Base-by-base conservation (phyloP, 202 grass and related monocot genomes). In the Panicum hallii region DNA sequence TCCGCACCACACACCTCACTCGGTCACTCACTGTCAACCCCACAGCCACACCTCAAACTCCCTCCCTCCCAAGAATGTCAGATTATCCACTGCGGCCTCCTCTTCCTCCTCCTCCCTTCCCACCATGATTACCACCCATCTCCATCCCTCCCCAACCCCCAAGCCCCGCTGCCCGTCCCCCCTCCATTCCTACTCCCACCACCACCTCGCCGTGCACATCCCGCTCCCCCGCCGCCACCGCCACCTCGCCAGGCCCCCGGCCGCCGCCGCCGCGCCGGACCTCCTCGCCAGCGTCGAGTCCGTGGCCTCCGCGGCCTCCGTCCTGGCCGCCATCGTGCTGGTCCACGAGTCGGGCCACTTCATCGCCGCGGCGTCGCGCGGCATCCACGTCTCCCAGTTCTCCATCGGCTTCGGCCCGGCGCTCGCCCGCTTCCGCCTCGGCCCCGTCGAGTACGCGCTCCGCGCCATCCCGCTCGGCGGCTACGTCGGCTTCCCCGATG, bases 401-500 rank as follows among this genome's bases (percentile, higher is more conserved):
- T 90, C 96, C 41, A 70, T 98, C 40, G 96, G 96, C 53, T 98
- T 98, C 48, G 96, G 96, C 15, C 96, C 96, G 0, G 86, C 91
- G 26, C 85, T 98, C 12, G 91, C 89, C 32, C 77, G 93, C 55
- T 98, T 98, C 70, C 84, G 84, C 87, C 75, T 79, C 16, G 87
- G 81, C 66, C 82, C 92, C 55, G 93, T 98, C 53, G 96, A 98
- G 93, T 98, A 93, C 88, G 90, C 96, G 3, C 63, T 98, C 60
- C 93, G 96, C 48, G 96, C 96, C 46, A 88, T 98, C 81, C 96
- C 96, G 30, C 96, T 98, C 40, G 96, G 96, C 28, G 96, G 96
- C 5, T 98, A 87, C 91, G 96, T 98, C 11, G 96, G 90, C 55
- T 98, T 98, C 87, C 96, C 96, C 16, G 96, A 98, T 85, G 96